Conservation (phyloP, 345 rosid species). For the Linum tenue region DNA sequence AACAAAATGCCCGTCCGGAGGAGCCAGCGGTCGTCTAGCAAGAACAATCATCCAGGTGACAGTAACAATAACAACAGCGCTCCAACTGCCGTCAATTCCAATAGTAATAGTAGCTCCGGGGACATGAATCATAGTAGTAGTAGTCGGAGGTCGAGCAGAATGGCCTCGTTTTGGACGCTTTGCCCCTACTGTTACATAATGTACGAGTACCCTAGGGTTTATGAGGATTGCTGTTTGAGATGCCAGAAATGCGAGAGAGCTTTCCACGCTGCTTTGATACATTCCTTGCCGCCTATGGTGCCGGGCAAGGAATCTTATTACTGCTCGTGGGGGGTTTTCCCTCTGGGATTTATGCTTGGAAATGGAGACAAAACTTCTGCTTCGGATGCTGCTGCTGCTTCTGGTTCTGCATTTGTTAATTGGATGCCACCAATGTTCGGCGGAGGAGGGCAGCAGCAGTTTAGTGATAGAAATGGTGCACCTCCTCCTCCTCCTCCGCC, state of each 20-base stretch:
- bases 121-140: not conserved
- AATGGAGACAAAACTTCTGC: constrained; percentile 15
- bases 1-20: constrained; percentile 39
- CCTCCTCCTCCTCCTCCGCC: not conserved
- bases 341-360: constrained; percentile 46
- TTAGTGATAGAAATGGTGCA: constrained; percentile 3
- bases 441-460: not conserved
- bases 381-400: not conserved
- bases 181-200: constrained; percentile 79
- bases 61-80: not conserved
- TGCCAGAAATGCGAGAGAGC: constrained; percentile 69
- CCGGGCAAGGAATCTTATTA: constrained; percentile 80
- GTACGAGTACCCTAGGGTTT: constrained; percentile 70
- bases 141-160: constrained; percentile 18
- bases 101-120: not conserved
- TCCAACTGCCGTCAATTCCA: not conserved
- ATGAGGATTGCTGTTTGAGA: constrained; percentile 68
- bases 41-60: not conserved
- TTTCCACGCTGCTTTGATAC: constrained; percentile 55
- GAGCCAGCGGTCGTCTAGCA: constrained; percentile 9
- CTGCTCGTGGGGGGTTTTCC: constrained; percentile 84
- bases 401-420: constrained; percentile 31
- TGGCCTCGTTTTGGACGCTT: constrained; percentile 75
- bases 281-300: constrained; percentile 56
- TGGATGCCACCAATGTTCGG: constrained; percentile 47